Evolutionary conservation across 345 rosid species (phyloP).

Genomic region (Eucalyptus melliodora): DNA sequence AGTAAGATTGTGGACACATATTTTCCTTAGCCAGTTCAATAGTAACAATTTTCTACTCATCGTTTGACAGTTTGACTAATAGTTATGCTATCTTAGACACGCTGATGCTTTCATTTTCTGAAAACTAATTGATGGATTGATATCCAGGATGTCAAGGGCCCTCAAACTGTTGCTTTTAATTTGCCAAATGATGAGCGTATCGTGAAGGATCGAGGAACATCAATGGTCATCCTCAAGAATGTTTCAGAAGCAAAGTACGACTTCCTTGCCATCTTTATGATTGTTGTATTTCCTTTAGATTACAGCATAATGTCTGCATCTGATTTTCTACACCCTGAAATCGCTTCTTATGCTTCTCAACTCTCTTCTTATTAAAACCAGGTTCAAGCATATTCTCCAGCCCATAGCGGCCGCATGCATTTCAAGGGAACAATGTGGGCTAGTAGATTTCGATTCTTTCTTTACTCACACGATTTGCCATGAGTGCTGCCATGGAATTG

Average conservation of each 20-base stretch:
- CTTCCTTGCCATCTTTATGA: not conserved
- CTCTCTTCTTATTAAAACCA: constrained; percentile 8
- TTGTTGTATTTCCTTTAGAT: not conserved
- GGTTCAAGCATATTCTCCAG: constrained; percentile 79
- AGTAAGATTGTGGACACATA: not conserved
- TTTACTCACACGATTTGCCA: constrained; percentile 92
- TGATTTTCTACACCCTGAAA: not conserved
- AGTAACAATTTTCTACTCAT: not conserved
- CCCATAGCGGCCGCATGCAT: constrained; percentile 73
- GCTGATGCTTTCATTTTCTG: not conserved
- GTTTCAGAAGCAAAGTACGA: constrained; percentile 76
- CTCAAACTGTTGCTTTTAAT: constrained; percentile 94
- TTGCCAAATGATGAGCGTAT: constrained; percentile 91
- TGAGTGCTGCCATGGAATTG: constrained; percentile 96
- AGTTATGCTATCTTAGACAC: not conserved
- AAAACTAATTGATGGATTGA: not conserved
- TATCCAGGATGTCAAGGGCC: constrained; percentile 84
- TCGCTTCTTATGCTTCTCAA: not conserved
- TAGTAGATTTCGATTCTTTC: constrained; percentile 93
- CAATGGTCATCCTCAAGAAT: constrained; percentile 96
- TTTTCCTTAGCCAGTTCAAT: not conserved
- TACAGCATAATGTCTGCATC: not conserved
- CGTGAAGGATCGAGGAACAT: constrained; percentile 86
- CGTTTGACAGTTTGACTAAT: not conserved
- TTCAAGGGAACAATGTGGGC: constrained; percentile 49